Percentiles rank a stretch among this genome's conserved stretches.
Conservation (phyloP, 2,329 filamentous ascomycete species). For the Blastomyces silverae region DNA sequence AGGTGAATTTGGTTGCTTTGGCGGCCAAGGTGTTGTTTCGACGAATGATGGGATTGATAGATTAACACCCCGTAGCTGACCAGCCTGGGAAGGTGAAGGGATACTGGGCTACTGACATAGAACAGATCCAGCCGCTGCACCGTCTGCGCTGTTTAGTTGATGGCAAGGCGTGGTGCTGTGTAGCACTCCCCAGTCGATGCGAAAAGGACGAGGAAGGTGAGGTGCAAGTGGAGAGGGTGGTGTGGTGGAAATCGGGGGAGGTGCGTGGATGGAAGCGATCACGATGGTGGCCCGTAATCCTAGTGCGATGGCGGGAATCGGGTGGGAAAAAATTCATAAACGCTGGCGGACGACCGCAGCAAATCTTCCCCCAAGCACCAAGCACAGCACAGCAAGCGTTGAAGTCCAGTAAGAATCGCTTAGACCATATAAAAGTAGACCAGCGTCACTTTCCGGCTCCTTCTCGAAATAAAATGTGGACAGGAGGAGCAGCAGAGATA, state of each 20-base stretch:
- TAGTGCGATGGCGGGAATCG: slow-evolving; percentile 1
- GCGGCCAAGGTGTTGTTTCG: slow-evolving; percentile 4
- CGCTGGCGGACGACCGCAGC: neutral
- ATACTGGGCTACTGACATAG: slow-evolving; percentile 6
- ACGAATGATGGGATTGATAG: slow-evolving; percentile 4
- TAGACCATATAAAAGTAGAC: neutral
- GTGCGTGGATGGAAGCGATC: slow-evolving; percentile 11
- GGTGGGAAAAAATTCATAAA: slow-evolving; percentile 3
- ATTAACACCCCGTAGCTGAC: neutral
- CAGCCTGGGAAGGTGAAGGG: slow-evolving; percentile 2
- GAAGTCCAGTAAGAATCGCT: neutral
- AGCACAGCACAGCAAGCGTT: neutral
- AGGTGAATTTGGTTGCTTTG: slow-evolving; percentile 7
- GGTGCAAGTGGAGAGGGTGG: slow-evolving; percentile 4
- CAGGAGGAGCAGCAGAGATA: neutral
- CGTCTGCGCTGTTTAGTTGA: neutral
- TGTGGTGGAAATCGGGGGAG: slow-evolving; percentile 6
- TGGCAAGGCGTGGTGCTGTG: neutral
- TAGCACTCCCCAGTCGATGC: slow-evolving; percentile 4
- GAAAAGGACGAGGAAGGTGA: neutral
- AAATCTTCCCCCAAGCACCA: neutral
- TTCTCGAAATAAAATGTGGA: neutral
- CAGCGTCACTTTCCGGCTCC: neutral
- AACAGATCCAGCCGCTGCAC: neutral
- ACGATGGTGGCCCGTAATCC: slow-evolving; percentile 3